Conservation (phyloP, 441 rosid species). For the Iberis amara region DNA sequence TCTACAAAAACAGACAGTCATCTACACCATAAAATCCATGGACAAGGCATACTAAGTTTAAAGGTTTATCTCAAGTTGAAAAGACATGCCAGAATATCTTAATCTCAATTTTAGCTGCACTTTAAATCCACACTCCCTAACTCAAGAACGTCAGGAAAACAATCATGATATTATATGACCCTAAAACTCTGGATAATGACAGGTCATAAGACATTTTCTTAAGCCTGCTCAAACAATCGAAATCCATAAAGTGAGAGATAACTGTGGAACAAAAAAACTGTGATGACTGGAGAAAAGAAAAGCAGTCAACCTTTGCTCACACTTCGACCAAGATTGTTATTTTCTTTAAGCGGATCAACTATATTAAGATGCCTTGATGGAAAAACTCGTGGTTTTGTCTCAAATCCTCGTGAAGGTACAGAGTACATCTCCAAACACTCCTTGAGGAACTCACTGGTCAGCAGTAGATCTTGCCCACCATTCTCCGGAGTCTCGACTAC, state of each 20-base stretch:
- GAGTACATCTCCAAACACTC: conserved; percentile 53
- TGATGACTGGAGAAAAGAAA: conserved; percentile 12
- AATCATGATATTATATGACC: background rate
- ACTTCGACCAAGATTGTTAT: conserved; percentile 89
- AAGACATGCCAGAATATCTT: conserved; percentile 7
- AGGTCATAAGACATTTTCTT: conserved; percentile 11
- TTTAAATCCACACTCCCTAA: conserved; percentile 2
- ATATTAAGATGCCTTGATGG: conserved; percentile 70
- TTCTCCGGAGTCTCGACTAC: conserved; percentile 66
- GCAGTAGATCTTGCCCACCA: conserved; percentile 51
- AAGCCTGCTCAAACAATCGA: conserved; percentile 14
- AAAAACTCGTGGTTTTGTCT: conserved; percentile 53
- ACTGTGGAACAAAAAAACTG: background rate
- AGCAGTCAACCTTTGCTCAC: conserved; percentile 71
- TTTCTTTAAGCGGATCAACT: conserved; percentile 79
- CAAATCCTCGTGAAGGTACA: conserved; percentile 58
- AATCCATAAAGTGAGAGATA: conserved; percentile 2
- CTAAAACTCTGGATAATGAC: conserved; percentile 11
- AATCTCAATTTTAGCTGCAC: conserved; percentile 9
- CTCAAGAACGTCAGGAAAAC: conserved; percentile 2
- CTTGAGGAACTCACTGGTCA: conserved; percentile 59
- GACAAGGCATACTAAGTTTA: background rate
- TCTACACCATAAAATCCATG: background rate
- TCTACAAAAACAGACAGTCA: background rate
- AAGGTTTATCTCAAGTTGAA: background rate